Conservation (phyloP, 2,329 filamentous ascomycete species). For the Verticillium zaregamsianum region DNA sequence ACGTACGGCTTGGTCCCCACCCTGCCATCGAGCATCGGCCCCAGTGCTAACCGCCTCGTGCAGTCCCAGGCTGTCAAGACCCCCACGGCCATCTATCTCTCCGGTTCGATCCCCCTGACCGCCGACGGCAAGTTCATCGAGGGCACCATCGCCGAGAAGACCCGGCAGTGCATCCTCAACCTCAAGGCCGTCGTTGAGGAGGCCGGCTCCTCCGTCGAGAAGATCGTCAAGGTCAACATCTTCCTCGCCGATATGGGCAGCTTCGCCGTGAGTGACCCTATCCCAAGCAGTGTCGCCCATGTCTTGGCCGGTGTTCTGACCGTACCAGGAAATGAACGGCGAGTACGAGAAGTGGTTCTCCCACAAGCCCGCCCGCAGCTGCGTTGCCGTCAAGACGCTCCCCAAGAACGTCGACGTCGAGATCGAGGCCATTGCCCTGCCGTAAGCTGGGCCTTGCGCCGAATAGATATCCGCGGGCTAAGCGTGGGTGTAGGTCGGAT, state of each 20-base stretch:
- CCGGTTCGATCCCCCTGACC: constrained; percentile 68
- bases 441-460: constrained; percentile 31
- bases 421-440: constrained; percentile 81
- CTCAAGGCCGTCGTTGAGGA: constrained; percentile 78
- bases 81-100: constrained; percentile 61
- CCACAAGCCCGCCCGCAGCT: constrained; percentile 83
- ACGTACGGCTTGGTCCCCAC: constrained; percentile 40
- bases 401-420: constrained; percentile 84
- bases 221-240: constrained; percentile 87
- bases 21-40: neutral
- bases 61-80: constrained; percentile 67
- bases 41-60: constrained; percentile 11
- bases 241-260: constrained; percentile 90
- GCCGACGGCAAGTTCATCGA: constrained; percentile 51
- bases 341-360: constrained; percentile 81
- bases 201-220: constrained; percentile 72
- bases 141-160: constrained; percentile 61
- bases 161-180: constrained; percentile 65
- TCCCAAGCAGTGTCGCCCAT: neutral
- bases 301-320: neutral
- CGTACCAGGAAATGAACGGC: constrained; percentile 67
- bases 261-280: constrained; percentile 55
- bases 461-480: neutral
- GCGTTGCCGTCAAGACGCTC: constrained; percentile 84
- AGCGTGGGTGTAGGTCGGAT: neutral